phyloP scores from a whole-genome alignment of 202 grass and related monocot species.

The Schoenoplectus triqueter region DNA sequence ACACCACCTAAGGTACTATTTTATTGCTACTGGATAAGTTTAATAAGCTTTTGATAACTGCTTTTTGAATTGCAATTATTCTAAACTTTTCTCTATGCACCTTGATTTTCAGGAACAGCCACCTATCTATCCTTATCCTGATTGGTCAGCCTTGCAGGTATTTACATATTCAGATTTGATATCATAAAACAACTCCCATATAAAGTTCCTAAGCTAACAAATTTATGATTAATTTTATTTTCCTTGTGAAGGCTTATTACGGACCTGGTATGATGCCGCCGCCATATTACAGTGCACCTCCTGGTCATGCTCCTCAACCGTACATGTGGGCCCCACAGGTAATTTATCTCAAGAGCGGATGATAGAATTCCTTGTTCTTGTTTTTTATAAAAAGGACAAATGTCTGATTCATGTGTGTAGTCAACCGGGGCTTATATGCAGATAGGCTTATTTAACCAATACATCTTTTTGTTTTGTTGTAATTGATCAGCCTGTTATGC shows the following conservation, averaged over 20 bases:
- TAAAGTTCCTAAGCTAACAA: not conserved
- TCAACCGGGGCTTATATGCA: not conserved
- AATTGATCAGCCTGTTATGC: constrained; percentile 53
- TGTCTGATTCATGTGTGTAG: not conserved
- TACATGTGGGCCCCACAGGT: constrained; percentile 98
- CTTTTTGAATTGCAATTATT: constrained; percentile 15
- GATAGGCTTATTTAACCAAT: no score
- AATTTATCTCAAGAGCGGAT: no score
- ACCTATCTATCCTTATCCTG: constrained; percentile 73
- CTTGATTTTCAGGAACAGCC: constrained; percentile 63
- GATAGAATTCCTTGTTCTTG: no score
- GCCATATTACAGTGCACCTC: constrained; percentile 68
- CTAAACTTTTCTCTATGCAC: constrained; percentile 25
- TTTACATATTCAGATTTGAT: constrained; percentile 24
- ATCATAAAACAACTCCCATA: constrained; percentile 6
- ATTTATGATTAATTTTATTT: not conserved
- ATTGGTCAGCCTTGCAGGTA: constrained; percentile 93
- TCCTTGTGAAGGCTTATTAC: constrained; percentile 77
- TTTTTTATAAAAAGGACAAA: no score
- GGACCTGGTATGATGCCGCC: constrained; percentile 71
- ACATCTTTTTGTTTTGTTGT: not conserved
- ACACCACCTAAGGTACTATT: constrained; percentile 68
- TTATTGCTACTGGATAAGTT: constrained; percentile 23
- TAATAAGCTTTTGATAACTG: constrained; percentile 19
- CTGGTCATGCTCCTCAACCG: constrained; percentile 68